A percentile compares a stretch with the other conserved stretches of the same genome.
Conservation (phyloP, 768 basidiomycete species). For the Agrocybe pediades region DNA sequence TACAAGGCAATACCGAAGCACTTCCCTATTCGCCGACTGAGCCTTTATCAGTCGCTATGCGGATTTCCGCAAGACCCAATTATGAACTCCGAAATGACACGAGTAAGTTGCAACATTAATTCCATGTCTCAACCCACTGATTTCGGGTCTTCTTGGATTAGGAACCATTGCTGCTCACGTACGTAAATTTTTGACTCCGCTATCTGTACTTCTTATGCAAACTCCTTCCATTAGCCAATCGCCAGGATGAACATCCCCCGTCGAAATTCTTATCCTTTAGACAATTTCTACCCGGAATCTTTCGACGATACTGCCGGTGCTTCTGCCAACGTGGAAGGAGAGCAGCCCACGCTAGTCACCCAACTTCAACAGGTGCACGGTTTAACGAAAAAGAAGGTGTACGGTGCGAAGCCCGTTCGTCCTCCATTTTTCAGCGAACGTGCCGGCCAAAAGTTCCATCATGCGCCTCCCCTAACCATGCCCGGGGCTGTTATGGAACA, state of each 20-base stretch:
- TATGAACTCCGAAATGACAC: constrained; percentile 18
- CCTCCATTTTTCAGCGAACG: constrained; percentile 56
- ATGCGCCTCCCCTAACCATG: constrained; percentile 27
- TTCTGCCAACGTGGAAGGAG: constrained; percentile 20
- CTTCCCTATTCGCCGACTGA: constrained; percentile 44
- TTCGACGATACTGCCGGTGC: constrained; percentile 14
- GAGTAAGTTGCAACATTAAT: constrained; percentile 25
- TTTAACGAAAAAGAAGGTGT: constrained; percentile 69
- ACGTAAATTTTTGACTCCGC: constrained; percentile 28
- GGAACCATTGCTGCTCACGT: constrained; percentile 23
- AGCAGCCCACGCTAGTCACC: constrained; percentile 49
- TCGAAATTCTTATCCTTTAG: constrained; percentile 38
- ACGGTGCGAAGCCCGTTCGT: constrained; percentile 50
- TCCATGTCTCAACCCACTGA: constrained; percentile 12
- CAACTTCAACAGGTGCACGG: constrained; percentile 71
- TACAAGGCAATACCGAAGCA: constrained; percentile 41
- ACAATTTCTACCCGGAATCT: constrained; percentile 20
- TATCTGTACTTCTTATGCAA: neutral
- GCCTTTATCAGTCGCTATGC: constrained; percentile 34
- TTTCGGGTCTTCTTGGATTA: constrained; percentile 19
- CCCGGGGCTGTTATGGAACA: constrained; percentile 20
- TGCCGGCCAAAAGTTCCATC: constrained; percentile 28
- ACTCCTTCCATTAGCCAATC: neutral
- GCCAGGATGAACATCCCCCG: constrained; percentile 23
- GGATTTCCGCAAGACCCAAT: constrained; percentile 42